Percentiles rank a stretch among this genome's conserved stretches.
These are phyloP conservation scores for Syncephalastrum sp. DNA, from an alignment of 371 early-diverging fungal species.

Conservation along the genomic window DNA sequence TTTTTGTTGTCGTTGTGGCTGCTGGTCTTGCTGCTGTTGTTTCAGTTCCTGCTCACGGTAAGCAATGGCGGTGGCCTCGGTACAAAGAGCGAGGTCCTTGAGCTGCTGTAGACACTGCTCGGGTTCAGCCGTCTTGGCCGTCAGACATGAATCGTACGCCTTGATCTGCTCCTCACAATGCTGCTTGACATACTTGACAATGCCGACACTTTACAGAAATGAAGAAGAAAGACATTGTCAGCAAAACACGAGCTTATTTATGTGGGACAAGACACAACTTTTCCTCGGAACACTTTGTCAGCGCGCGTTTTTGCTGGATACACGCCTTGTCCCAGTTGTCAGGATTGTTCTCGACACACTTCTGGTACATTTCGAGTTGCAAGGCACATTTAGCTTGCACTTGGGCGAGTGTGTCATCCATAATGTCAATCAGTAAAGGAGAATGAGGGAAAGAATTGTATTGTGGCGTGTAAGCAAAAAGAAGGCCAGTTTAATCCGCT, in stretches of 20 bases:
- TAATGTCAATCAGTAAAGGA: slow-evolving; percentile 18
- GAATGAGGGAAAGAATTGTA: not conserved
- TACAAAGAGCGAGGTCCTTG: slow-evolving; percentile 61
- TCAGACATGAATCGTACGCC: slow-evolving; percentile 67
- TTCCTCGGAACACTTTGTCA: slow-evolving; percentile 82
- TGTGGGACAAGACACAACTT: slow-evolving; percentile 43
- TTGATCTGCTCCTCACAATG: slow-evolving; percentile 68
- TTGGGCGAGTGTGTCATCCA: slow-evolving; percentile 71
- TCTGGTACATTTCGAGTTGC: slow-evolving; percentile 74
- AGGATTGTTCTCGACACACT: slow-evolving; percentile 75
- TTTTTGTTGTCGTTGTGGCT: slow-evolving; percentile 8
- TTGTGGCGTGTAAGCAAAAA: slow-evolving; percentile 1
- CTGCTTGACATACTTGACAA: slow-evolving; percentile 71
- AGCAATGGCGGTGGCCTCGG: slow-evolving; percentile 52
- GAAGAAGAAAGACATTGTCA: not conserved
- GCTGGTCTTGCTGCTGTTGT: slow-evolving; percentile 13
- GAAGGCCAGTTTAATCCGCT: no score
- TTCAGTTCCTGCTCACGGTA: slow-evolving; percentile 32
- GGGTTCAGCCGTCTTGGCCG: slow-evolving; percentile 63
- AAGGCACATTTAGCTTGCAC: slow-evolving; percentile 80
- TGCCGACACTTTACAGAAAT: slow-evolving; percentile 51
- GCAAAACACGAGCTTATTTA: not conserved
- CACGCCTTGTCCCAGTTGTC: slow-evolving; percentile 75
- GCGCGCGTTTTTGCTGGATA: slow-evolving; percentile 65
- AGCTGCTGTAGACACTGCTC: slow-evolving; percentile 62